Conservation (phyloP, 1,284 basidiomycete genomes). For the Sporisorium iseilematis-ciliati region DNA sequence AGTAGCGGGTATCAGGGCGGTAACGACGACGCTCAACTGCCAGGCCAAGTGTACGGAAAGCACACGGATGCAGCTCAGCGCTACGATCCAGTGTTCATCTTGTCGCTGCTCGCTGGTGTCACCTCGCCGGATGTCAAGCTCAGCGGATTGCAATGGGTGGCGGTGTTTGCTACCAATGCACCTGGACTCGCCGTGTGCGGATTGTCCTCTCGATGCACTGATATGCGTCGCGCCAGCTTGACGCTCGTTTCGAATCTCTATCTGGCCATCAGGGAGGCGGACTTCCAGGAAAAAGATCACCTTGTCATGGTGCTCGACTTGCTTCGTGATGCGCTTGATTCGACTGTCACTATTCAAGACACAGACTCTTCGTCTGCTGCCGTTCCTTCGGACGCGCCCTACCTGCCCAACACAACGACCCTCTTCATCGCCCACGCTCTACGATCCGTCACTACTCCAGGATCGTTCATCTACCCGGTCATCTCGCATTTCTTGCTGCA, state of each 20-base stretch:
- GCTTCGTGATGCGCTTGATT: conserved; percentile 70
- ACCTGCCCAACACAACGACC: conserved; percentile 80
- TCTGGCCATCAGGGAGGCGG: conserved; percentile 72
- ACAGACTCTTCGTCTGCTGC: conserved; percentile 3
- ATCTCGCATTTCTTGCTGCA: conserved; percentile 86
- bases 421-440: conserved; percentile 84
- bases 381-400: conserved; percentile 70
- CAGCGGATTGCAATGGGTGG: conserved; percentile 82
- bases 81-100: conserved; percentile 86
- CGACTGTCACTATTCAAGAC: conserved; percentile 22
- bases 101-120: conserved; percentile 78
- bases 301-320: conserved; percentile 81
- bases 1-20: conserved; percentile 28
- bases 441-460: conserved; percentile 82
- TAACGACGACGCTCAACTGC: not conserved
- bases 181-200: conserved; percentile 81
- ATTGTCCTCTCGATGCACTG: conserved; percentile 78
- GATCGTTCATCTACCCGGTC: conserved; percentile 82
- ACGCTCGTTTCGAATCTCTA: conserved; percentile 71
- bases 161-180: conserved; percentile 84
- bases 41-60: conserved; percentile 37
- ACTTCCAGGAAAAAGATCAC: conserved; percentile 85
- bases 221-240: conserved; percentile 74
- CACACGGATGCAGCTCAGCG: conserved; percentile 33
- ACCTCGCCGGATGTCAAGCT: conserved; percentile 74